phyloP scores from a whole-genome alignment of 2,329 filamentous ascomycete genomes.

The Colletotrichum australisinense region DNA sequence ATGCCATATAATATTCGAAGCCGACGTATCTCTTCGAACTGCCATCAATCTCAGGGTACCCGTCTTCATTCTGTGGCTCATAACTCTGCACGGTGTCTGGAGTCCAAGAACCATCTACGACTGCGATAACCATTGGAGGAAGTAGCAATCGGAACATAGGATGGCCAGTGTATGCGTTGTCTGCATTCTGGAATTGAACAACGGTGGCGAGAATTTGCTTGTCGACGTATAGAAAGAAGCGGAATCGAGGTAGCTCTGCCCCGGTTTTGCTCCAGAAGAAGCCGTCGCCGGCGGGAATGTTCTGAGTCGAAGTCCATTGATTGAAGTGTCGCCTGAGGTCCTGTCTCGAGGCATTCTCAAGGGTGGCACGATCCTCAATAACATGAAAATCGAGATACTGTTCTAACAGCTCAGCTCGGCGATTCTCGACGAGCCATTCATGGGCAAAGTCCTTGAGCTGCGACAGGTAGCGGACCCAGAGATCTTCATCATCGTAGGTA shows the following conservation, averaged over 20 bases:
- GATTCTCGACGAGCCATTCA: not conserved
- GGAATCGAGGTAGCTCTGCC: not conserved
- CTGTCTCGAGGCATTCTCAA: no score
- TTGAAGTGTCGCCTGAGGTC: no score
- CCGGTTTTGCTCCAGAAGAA: no score
- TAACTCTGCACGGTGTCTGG: not conserved
- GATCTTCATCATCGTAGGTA: constrained; percentile 32
- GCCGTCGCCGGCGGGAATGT: no score
- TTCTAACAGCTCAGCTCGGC: constrained; percentile 7
- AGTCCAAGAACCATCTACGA: not conserved
- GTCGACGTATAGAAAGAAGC: constrained; percentile 18
- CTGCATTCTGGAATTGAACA: not conserved
- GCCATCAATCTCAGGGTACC: no score
- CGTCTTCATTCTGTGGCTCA: no score
- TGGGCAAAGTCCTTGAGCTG: constrained; percentile 4
- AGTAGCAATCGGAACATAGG: not conserved
- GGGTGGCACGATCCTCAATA: no score
- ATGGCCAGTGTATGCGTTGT: not conserved
- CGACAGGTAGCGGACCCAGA: constrained; percentile 20
- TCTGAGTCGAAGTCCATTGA: no score
- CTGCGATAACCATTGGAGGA: not conserved
- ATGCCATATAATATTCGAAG: no score
- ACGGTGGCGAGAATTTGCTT: constrained; percentile 7
- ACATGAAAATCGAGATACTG: constrained; percentile 1
- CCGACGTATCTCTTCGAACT: no score